Evolutionary conservation across 805 yeast species (phyloP).

Genomic region (Priceomyces medius): DNA sequence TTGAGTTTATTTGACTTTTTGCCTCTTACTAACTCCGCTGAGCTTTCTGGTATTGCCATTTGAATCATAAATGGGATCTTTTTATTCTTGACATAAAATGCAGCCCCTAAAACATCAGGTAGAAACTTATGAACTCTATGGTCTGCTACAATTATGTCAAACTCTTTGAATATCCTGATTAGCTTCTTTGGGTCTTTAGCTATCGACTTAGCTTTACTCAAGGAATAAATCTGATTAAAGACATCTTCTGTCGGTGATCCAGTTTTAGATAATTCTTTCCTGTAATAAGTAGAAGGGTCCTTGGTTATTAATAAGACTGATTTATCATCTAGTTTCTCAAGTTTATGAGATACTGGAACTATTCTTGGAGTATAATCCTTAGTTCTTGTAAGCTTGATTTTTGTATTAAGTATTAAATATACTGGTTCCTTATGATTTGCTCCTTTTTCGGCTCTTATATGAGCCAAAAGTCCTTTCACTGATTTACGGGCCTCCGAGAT

Average conservation of each 20-base stretch:
- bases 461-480: slow-evolving; percentile 14
- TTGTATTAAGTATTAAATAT: slow-evolving; percentile 34
- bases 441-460: slow-evolving; percentile 14
- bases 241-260: slow-evolving; percentile 58
- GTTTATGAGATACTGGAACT: slow-evolving; percentile 51
- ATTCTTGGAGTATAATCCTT: slow-evolving; percentile 45
- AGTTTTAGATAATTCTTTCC: slow-evolving; percentile 46
- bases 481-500: slow-evolving; percentile 13
- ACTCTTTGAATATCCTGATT: slow-evolving; percentile 53
- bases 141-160: slow-evolving; percentile 69
- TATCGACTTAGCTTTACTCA: slow-evolving; percentile 53
- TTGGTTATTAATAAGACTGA: slow-evolving; percentile 65
- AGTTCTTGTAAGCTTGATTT: slow-evolving; percentile 21
- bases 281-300: slow-evolving; percentile 64
- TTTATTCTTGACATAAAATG: slow-evolving; percentile 62
- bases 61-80: slow-evolving; percentile 69
- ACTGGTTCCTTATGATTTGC: slow-evolving; percentile 21
- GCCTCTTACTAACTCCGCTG: slow-evolving; percentile 30
- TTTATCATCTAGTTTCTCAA: slow-evolving; percentile 49
- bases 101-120: slow-evolving; percentile 56
- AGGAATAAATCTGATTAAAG: slow-evolving; percentile 60
- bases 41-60: slow-evolving; percentile 46
- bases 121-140: slow-evolving; percentile 62
- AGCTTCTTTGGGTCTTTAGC: slow-evolving; percentile 44
- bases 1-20: slow-evolving; percentile 42